Evolutionary conservation across 495 filamentous ascomycete genomes (phyloP).

Genomic region (Aspergillus conjunctus): DNA sequence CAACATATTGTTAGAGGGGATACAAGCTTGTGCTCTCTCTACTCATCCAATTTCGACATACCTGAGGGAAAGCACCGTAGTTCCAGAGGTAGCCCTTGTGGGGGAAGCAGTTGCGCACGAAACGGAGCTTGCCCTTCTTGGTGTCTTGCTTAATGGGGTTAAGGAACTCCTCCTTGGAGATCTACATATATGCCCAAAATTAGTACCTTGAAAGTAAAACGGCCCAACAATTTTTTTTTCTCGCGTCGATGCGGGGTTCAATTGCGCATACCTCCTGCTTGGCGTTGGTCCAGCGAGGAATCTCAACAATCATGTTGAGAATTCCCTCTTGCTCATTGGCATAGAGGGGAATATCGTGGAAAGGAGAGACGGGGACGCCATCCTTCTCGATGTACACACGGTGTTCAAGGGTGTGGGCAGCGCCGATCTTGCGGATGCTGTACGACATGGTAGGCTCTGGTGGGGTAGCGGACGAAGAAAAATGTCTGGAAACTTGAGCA

Average conservation of each 20-base stretch:
- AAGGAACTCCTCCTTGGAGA: slow-evolving; percentile 91
- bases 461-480: slow-evolving; percentile 29
- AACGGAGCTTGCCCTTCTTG: slow-evolving; percentile 71
- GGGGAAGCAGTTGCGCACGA: slow-evolving; percentile 99
- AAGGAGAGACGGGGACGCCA: slow-evolving; percentile 89
- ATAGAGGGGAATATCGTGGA: slow-evolving; percentile 98
- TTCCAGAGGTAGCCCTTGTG: slow-evolving; percentile 99
- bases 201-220: slow-evolving; percentile 15
- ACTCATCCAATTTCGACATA: slow-evolving; percentile 39
- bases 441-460: slow-evolving; percentile 50
- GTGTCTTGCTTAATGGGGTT: slow-evolving; percentile 89
- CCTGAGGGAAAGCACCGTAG: slow-evolving; percentile 99
- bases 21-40: neutral
- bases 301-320: slow-evolving; percentile 99
- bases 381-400: slow-evolving; percentile 97
- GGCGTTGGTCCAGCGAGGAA: slow-evolving; percentile 98
- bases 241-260: slow-evolving; percentile 13
- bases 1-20: slow-evolving; percentile 9
- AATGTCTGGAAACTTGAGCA: slow-evolving; percentile 30
- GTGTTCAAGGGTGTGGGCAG: slow-evolving; percentile 92
- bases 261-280: slow-evolving; percentile 82
- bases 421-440: slow-evolving; percentile 80
- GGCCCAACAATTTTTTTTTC: slow-evolving; percentile 7
- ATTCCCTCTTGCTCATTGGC: slow-evolving; percentile 92
- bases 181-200: slow-evolving; percentile 52